These are phyloP conservation scores for Drechmeria coniospora DNA, from an alignment of 2,329 filamentous ascomycete species.

Conservation along the genomic window DNA sequence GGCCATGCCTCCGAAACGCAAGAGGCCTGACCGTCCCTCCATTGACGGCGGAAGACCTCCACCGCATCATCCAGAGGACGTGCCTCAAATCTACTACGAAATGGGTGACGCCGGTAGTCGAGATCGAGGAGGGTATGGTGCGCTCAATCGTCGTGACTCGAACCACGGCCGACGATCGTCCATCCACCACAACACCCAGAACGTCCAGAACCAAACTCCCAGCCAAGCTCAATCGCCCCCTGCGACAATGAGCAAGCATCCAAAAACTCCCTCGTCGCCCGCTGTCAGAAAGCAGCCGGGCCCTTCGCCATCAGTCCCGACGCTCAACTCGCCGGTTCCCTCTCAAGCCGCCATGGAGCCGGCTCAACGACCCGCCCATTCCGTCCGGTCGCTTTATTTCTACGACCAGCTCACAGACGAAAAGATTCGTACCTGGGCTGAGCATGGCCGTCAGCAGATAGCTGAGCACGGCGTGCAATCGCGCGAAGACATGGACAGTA, in stretches of 20 bases:
- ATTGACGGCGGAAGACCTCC: constrained; percentile 39
- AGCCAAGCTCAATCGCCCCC: constrained; percentile 8
- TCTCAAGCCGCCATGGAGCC: too few relatives aligned
- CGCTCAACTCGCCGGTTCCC: too few relatives aligned
- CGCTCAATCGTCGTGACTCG: constrained; percentile 37
- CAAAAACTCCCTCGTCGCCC: constrained; percentile 9
- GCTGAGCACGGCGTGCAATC: constrained; percentile 50
- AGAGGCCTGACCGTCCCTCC: constrained; percentile 36
- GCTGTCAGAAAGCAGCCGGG: constrained; percentile 7
- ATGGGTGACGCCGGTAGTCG: constrained; percentile 34
- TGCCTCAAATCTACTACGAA: constrained; percentile 36
- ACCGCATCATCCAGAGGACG: constrained; percentile 47
- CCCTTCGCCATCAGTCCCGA: constrained; percentile 2
- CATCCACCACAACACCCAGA: constrained; percentile 9
- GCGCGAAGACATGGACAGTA: constrained; percentile 49
- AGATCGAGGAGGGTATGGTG: constrained; percentile 24
- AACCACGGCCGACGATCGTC: constrained; percentile 19
- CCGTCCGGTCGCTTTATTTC: constrained; percentile 36
- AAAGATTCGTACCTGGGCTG: constrained; percentile 50
- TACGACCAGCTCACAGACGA: constrained; percentile 66
- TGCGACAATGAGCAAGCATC: constrained; percentile 4
- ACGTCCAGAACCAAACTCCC: constrained; percentile 9
- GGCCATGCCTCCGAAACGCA: constrained; percentile 43
- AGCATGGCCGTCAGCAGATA: constrained; percentile 49
- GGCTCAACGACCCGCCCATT: constrained; percentile 5